Evolutionary conservation across 179 eudicot species (phyloP).

Genomic region (Spergularia azorica): DNA sequence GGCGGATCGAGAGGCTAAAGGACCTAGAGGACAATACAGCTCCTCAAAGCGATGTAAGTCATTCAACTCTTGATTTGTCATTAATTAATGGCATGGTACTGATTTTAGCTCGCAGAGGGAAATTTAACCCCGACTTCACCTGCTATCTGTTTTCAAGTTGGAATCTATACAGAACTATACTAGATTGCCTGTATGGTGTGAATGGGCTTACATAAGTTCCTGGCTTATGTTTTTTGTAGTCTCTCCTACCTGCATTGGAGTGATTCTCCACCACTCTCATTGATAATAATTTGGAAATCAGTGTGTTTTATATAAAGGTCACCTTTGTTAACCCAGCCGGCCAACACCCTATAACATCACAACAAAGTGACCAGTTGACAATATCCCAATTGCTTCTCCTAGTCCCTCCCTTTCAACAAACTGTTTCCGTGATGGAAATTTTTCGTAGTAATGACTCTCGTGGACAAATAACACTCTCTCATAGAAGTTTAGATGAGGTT

Average conservation of each 20-base stretch:
- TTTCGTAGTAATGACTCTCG: too few relatives aligned
- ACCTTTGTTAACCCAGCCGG: neutral
- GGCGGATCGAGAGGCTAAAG: constrained; percentile 96
- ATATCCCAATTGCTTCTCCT: neutral
- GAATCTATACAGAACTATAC: too few relatives aligned
- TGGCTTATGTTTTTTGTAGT: neutral
- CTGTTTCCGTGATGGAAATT: neutral
- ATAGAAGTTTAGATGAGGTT: too few relatives aligned
- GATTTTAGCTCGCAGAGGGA: neutral
- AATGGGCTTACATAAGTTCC: neutral
- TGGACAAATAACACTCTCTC: too few relatives aligned
- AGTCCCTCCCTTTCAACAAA: neutral
- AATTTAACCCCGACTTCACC: neutral
- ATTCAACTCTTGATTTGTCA: constrained; percentile 12
- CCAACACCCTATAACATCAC: neutral
- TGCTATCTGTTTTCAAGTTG: neutral
- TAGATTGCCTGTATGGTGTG: too few relatives aligned
- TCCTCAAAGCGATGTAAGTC: constrained; percentile 59
- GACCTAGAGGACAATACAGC: constrained; percentile 44
- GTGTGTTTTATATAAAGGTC: neutral
- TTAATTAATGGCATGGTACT: neutral
- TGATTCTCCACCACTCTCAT: neutral
- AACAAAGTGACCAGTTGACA: neutral
- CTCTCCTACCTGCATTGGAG: neutral
- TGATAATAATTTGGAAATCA: neutral